Percentiles rank a stretch among this genome's conserved stretches.
phyloP scores from a whole-genome alignment of 305 asterid species.

The Rubia balearica region DNA sequence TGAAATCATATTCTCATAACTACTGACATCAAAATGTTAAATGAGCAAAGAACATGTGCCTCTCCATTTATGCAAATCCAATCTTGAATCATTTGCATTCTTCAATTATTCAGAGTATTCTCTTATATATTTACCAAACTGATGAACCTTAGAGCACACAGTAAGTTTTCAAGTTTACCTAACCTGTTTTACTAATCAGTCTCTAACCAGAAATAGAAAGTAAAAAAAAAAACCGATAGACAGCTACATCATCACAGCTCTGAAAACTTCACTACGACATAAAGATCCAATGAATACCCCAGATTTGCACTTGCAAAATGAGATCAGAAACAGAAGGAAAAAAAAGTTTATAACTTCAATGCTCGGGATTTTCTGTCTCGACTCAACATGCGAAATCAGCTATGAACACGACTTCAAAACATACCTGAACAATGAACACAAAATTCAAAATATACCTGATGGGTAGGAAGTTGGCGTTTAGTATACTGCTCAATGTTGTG shows the following conservation, averaged over 20 bases:
- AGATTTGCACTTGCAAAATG: not conserved
- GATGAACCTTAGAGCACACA: not conserved
- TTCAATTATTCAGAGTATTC: not conserved
- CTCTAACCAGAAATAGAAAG: not conserved
- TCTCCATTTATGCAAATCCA: not conserved
- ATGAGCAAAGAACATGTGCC: not conserved
- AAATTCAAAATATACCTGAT: constrained; percentile 48
- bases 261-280: not conserved
- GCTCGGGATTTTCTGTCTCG: not conserved
- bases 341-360: not conserved
- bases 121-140: not conserved
- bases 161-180: not conserved
- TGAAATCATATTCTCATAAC: not conserved
- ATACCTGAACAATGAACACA: not conserved
- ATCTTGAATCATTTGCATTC: not conserved
- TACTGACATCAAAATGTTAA: not conserved
- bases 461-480: constrained; percentile 77
- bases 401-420: not conserved
- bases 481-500: constrained; percentile 47
- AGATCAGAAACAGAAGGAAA: not conserved
- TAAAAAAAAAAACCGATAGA: not conserved
- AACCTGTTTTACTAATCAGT: not conserved
- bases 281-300: not conserved
- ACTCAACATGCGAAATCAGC: not conserved
- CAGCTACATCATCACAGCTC: not conserved